These are phyloP conservation scores for Cutaneotrichosporon sp. DNA, from an alignment of 1,284 basidiomycete genomes.

Conservation along the genomic window DNA sequence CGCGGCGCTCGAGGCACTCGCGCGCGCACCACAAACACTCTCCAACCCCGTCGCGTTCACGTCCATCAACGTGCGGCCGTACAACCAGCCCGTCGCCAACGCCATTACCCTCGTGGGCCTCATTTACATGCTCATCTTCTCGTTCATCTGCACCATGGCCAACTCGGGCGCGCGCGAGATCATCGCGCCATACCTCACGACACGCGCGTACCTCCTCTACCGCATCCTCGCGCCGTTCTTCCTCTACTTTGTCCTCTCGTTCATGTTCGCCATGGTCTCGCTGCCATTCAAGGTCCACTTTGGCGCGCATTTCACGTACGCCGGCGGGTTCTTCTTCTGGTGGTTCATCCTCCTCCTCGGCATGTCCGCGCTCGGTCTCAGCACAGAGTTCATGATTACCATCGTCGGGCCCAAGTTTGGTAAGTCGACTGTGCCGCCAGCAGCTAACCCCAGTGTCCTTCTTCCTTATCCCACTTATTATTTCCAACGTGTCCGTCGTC, in stretches of 20 bases:
- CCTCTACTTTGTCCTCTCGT: slow-evolving; percentile 60
- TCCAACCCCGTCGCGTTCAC: slow-evolving; percentile 54
- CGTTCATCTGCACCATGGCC: slow-evolving; percentile 48
- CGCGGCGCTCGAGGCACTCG: slow-evolving; percentile 52
- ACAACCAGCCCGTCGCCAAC: slow-evolving; percentile 60
- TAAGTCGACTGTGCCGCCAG: too few relatives aligned
- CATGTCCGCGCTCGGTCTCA: slow-evolving; percentile 50
- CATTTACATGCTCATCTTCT: slow-evolving; percentile 62
- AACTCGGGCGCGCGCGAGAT: slow-evolving; percentile 50
- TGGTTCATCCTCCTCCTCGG: slow-evolving; percentile 64
- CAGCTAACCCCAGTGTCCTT: slow-evolving; percentile 25
- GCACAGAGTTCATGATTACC: slow-evolving; percentile 54
- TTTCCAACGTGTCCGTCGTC: slow-evolving; percentile 63
- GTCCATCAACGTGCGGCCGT: slow-evolving; percentile 60
- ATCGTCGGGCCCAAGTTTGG: slow-evolving; percentile 40
- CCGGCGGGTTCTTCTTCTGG: slow-evolving; percentile 64
- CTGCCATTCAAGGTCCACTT: slow-evolving; percentile 59
- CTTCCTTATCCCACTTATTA: slow-evolving; percentile 53
- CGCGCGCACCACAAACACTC: slow-evolving; percentile 58
- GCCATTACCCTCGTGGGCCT: slow-evolving; percentile 64
- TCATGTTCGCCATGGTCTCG: slow-evolving; percentile 59
- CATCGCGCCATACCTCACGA: slow-evolving; percentile 51
- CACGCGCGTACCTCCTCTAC: slow-evolving; percentile 55
- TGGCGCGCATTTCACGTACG: slow-evolving; percentile 44
- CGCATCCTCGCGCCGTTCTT: slow-evolving; percentile 56